Conservation (phyloP, 805 yeast genomes). For the Suhomyces kilbournensis region DNA sequence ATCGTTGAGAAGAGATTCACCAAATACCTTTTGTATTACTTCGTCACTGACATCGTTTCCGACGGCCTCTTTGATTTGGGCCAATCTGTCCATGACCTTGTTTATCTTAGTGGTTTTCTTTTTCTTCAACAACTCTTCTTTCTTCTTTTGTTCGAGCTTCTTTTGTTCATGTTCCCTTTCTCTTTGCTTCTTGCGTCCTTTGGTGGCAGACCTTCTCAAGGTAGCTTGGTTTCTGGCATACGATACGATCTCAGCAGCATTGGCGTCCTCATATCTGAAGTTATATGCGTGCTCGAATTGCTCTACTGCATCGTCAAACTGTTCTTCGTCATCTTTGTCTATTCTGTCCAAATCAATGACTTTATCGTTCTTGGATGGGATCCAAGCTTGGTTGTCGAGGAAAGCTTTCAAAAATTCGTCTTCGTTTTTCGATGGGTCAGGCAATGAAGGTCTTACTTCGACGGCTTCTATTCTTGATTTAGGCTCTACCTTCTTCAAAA, state of each 20-base stretch:
- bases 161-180: constrained; percentile 60
- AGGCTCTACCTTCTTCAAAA: constrained; percentile 47
- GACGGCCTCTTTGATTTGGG: constrained; percentile 61
- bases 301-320: constrained; percentile 90
- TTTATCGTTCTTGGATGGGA: constrained; percentile 67
- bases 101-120: constrained; percentile 75
- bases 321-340: constrained; percentile 66
- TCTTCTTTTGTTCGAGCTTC: constrained; percentile 49
- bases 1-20: constrained; percentile 73
- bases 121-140: constrained; percentile 60
- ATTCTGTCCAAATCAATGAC: constrained; percentile 49
- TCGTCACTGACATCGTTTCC: constrained; percentile 64
- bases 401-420: constrained; percentile 73
- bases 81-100: constrained; percentile 69
- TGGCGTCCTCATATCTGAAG: constrained; percentile 91
- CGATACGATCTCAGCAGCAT: constrained; percentile 84
- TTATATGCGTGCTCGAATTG: constrained; percentile 89
- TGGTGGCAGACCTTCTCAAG: constrained; percentile 72
- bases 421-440: constrained; percentile 56
- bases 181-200: constrained; percentile 78
- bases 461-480: constrained; percentile 33
- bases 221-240: constrained; percentile 96
- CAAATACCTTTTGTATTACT: constrained; percentile 60
- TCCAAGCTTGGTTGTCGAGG: constrained; percentile 82
- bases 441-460: constrained; percentile 43